These are phyloP conservation scores for Trichomonas gallinae DNA, from an alignment of 208 protist genomes.

Conservation along the genomic window DNA sequence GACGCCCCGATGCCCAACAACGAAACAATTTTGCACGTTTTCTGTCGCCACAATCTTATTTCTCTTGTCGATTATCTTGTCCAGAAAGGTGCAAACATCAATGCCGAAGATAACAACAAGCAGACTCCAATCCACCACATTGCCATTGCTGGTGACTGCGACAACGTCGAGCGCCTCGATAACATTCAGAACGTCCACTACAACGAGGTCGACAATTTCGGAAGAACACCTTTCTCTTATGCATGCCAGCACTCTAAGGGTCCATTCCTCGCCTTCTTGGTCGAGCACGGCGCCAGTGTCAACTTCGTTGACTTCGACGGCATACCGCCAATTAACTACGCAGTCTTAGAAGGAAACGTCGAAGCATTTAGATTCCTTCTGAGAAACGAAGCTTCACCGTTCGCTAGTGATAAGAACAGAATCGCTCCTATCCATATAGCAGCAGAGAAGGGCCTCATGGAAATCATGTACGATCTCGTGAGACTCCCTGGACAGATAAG, in stretches of 20 bases:
- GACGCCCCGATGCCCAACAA: not conserved
- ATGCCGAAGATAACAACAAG: not conserved
- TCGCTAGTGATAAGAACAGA: not conserved
- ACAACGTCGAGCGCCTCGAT: not conserved
- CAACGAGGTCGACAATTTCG: not conserved
- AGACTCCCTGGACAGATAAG: not conserved
- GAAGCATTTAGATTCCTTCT: not conserved
- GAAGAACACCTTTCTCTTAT: conserved; percentile 16
- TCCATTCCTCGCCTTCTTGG: not conserved
- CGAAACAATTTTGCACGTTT: not conserved
- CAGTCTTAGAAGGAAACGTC: not conserved
- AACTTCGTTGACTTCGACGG: not conserved
- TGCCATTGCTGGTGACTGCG: not conserved
- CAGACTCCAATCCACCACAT: not conserved
- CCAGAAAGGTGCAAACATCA: not conserved
- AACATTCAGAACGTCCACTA: not conserved
- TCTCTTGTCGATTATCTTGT: not conserved
- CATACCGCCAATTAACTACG: not conserved
- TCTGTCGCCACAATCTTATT: not conserved
- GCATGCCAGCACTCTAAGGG: not conserved
- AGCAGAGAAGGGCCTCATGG: not conserved
- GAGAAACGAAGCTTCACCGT: not conserved
- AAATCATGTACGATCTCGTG: not conserved
- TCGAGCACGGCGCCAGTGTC: not conserved
- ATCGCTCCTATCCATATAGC: not conserved